Conservation (phyloP, 2,329 filamentous ascomycete species). For the Phaeoacremonium minimum region DNA sequence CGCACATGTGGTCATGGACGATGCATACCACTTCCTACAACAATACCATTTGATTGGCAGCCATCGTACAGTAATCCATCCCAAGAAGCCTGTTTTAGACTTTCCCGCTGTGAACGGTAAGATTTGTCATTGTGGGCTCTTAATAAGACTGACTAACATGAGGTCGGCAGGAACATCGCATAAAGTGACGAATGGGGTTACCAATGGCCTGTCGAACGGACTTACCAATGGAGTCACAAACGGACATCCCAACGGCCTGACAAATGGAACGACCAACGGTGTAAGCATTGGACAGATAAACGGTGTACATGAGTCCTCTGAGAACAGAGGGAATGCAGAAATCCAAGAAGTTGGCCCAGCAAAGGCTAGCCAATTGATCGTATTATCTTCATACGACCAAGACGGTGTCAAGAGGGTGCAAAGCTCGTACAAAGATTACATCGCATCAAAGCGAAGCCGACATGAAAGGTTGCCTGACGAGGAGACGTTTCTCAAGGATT, state of each 20-base stretch:
- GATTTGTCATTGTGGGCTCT: too few relatives aligned
- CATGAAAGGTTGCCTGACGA: not conserved
- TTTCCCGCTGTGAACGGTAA: too few relatives aligned
- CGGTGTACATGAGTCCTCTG: not conserved
- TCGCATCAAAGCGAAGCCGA: not conserved
- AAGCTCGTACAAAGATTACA: slow-evolving; percentile 2
- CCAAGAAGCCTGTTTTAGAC: not conserved
- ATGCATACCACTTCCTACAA: slow-evolving; percentile 3
- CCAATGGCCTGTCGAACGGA: too few relatives aligned
- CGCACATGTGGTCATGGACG: slow-evolving; percentile 13
- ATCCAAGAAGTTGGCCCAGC: not conserved
- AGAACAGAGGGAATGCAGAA: not conserved
- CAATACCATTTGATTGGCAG: slow-evolving; percentile 3
- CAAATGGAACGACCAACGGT: too few relatives aligned
- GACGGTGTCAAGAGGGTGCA: slow-evolving; percentile 3
- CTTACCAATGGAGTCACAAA: too few relatives aligned
- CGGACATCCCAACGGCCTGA: too few relatives aligned
- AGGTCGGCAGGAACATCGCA: not conserved
- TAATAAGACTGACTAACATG: too few relatives aligned
- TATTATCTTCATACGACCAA: slow-evolving; percentile 5
- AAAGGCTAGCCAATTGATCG: slow-evolving; percentile 3
- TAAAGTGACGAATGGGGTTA: not conserved
- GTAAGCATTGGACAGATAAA: too few relatives aligned
- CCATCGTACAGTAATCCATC: slow-evolving; percentile 3
- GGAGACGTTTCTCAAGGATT: not conserved